phyloP scores from a whole-genome alignment of 768 basidiomycete genomes.

The Pholiota microspora region DNA sequence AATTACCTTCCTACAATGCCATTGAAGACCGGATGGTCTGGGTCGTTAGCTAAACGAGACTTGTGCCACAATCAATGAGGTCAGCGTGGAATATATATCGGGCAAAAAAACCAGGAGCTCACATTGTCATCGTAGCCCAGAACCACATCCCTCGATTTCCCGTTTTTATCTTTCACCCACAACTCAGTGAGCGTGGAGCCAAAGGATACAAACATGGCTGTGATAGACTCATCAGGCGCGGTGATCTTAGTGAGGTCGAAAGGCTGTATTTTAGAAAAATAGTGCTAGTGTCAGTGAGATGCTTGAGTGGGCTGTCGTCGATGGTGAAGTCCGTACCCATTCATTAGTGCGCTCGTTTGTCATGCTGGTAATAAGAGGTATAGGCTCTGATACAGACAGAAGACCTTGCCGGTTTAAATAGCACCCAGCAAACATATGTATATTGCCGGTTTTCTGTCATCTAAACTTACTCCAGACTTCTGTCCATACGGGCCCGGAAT shows the following conservation, averaged over 20 bases:
- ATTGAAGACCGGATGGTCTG: slow-evolving; percentile 46
- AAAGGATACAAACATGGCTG: slow-evolving; percentile 54
- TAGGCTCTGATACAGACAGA: not conserved
- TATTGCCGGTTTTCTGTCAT: too few relatives aligned
- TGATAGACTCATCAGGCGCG: slow-evolving; percentile 54
- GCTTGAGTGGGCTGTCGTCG: too few relatives aligned
- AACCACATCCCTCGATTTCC: slow-evolving; percentile 49
- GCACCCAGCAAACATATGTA: not conserved
- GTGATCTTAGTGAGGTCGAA: slow-evolving; percentile 46
- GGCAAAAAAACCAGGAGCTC: slow-evolving; percentile 18
- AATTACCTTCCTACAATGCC: slow-evolving; percentile 33
- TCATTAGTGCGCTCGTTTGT: not conserved
- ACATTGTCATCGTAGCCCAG: slow-evolving; percentile 58
- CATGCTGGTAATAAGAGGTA: not conserved
- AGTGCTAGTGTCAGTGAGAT: too few relatives aligned
- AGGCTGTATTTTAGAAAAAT: slow-evolving; percentile 39
- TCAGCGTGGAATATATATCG: not conserved
- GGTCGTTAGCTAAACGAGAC: slow-evolving; percentile 41
- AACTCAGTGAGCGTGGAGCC: slow-evolving; percentile 57
- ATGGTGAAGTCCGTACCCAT: too few relatives aligned
- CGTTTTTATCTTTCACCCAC: slow-evolving; percentile 52
- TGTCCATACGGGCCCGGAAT: too few relatives aligned
- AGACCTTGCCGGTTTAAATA: not conserved
- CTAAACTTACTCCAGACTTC: not conserved
- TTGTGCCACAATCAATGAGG: slow-evolving; percentile 13